These are phyloP conservation scores for Cetradonia linearis DNA, from an alignment of 495 filamentous ascomycete genomes.

Conservation along the genomic window DNA sequence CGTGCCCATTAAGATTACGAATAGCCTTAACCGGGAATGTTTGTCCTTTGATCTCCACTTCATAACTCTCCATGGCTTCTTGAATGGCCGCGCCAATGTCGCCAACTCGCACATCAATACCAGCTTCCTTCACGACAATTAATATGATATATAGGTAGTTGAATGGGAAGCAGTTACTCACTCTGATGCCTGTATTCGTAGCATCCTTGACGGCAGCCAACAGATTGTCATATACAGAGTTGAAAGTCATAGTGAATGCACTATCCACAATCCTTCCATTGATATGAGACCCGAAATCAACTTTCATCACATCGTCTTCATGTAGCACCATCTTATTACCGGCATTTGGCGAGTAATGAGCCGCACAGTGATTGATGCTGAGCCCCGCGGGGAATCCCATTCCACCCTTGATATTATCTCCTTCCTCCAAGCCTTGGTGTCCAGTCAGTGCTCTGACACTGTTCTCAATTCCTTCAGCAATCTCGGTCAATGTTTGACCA, in stretches of 20 bases:
- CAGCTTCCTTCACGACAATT: slow-evolving; percentile 37
- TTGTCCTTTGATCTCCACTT: slow-evolving; percentile 47
- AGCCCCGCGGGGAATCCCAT: slow-evolving; percentile 57
- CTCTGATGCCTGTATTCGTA: slow-evolving; percentile 51
- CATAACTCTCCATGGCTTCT: slow-evolving; percentile 59
- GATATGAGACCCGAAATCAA: slow-evolving; percentile 58
- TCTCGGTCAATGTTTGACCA: slow-evolving; percentile 46
- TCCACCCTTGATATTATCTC: slow-evolving; percentile 45
- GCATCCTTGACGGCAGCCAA: slow-evolving; percentile 52
- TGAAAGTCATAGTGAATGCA: slow-evolving; percentile 54
- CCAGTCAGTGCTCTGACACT: slow-evolving; percentile 47
- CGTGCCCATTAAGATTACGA: slow-evolving; percentile 48
- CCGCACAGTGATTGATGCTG: slow-evolving; percentile 49
- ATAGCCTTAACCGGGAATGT: slow-evolving; percentile 50
- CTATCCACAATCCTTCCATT: slow-evolving; percentile 57
- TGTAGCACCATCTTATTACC: slow-evolving; percentile 49
- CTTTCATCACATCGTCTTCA: slow-evolving; percentile 52
- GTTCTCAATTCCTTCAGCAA: slow-evolving; percentile 53
- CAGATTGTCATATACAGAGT: slow-evolving; percentile 51
- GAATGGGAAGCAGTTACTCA: slow-evolving; percentile 18
- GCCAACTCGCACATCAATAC: slow-evolving; percentile 50
- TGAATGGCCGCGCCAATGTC: slow-evolving; percentile 55
- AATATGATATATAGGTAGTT: not conserved
- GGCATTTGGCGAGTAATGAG: slow-evolving; percentile 55
- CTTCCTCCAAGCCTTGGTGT: slow-evolving; percentile 48